Base-by-base conservation (phyloP, 495 filamentous ascomycete genomes). In the Barbatosphaeria neglecta region DNA sequence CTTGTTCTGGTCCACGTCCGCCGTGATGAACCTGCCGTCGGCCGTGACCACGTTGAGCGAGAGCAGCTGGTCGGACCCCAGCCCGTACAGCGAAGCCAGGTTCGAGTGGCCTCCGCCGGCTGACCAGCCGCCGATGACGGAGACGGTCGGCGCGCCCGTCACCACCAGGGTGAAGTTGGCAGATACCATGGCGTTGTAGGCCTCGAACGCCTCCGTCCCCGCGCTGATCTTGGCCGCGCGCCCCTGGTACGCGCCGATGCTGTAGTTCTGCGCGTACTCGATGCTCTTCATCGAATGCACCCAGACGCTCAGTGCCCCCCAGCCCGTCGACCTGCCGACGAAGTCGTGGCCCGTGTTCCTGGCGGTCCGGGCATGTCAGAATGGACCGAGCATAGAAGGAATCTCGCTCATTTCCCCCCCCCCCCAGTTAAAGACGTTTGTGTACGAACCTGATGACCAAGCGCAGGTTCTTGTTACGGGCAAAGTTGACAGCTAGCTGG, bases 321-420 rank as follows among this genome's bases (percentile, higher is more conserved):
- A 67, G 37, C 76, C 72, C 2, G 50, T 49, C 4, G 61, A 73
- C 49, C 77, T 78, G 23, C 77, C 79, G 33, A 60, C 59, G 57
- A 77, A 81, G 52, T 84, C 80, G 46, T 86, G 81, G 18, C 82
- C 82, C 1, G 82, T 86, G 46, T 82, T 84, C 60, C 81, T 83
- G 43, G 38, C 40, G 19, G 64, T 69, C 4, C 55, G 46, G 24
- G 75, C 66, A 25, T 65, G 60, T 17, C 2, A 10, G 18, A 13
- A 10, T 35, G 27, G n/a, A 2, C 16, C 13, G 11, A 15, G 15
- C 16, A 38, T 41, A 22, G 18, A 25, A 15, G 15, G 44, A 11
- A 19, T 38, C 10, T 62, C 0, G 58, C 18, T 22, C 23, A 27
- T 4, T 17, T 35, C n/a, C 33, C 5, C 13, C 33, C 39, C 64